Evolutionary conservation across 148 eudicot species (phyloP).

Genomic region (Vaccinium vitisidaea): DNA sequence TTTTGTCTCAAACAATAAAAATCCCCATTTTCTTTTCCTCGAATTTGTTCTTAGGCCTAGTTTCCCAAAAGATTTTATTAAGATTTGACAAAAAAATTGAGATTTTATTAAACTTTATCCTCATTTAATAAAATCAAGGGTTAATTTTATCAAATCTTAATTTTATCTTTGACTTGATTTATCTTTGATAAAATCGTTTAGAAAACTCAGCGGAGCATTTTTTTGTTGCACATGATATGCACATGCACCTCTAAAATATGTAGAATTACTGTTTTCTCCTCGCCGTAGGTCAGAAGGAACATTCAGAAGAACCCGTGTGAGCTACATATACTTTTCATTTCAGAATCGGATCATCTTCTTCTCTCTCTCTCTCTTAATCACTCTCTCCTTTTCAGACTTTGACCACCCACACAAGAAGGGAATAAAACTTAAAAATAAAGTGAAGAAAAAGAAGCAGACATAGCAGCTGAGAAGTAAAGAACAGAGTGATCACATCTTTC

Average conservation of each 20-base stretch:
- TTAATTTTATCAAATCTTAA: too few species aligned
- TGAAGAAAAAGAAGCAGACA: neutral
- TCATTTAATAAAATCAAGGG: too few species aligned
- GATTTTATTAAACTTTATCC: too few species aligned
- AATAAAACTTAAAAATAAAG: neutral
- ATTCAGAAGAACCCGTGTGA: neutral
- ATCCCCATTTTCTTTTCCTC: too few species aligned
- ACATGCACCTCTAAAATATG: neutral
- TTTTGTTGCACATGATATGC: neutral
- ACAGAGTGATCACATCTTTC: neutral
- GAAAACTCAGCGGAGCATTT: neutral
- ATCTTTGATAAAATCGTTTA: too few species aligned
- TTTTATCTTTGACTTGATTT: too few species aligned
- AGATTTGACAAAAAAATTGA: too few species aligned
- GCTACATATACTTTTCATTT: neutral
- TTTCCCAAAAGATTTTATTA: too few species aligned
- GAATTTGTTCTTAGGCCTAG: too few species aligned
- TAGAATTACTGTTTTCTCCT: neutral
- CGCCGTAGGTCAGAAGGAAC: neutral
- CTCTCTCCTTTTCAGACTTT: neutral
- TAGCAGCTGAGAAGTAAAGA: conserved; percentile 1
- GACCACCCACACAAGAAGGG: neutral
- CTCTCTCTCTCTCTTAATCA: neutral
- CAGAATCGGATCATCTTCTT: neutral
- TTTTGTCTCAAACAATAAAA: too few species aligned